These are phyloP conservation scores for Fusarium paranaense DNA, from an alignment of 2,329 filamentous ascomycete genomes.

Conservation along the genomic window DNA sequence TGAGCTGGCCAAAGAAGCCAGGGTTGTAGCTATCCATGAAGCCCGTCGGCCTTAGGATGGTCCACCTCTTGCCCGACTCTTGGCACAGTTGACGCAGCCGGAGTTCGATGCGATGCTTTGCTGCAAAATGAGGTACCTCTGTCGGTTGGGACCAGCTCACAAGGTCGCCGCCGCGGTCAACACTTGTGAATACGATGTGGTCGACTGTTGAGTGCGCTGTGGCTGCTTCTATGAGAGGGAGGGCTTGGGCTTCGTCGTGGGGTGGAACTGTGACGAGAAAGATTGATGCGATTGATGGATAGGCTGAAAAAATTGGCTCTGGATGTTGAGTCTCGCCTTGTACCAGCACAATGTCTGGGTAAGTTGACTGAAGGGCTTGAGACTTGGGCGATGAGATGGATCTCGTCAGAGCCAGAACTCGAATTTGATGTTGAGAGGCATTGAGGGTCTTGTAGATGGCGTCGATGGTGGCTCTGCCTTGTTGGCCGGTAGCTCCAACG, in stretches of 20 bases:
- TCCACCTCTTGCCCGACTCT: constrained; percentile 28
- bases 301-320: constrained; percentile 29
- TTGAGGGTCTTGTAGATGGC: constrained; percentile 6
- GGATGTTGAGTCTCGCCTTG: constrained; percentile 16
- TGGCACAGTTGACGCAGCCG: constrained; percentile 7
- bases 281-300: constrained; percentile 37
- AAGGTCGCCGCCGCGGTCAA: constrained; percentile 26
- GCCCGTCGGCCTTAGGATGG: constrained; percentile 41
- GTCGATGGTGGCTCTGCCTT: constrained; percentile 28
- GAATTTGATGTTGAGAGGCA: neutral
- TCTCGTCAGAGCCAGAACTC: constrained; percentile 16
- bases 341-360: constrained; percentile 19
- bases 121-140: constrained; percentile 30
- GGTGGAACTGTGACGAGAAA: constrained; percentile 45
- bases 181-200: constrained; percentile 34
- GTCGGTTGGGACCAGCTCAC: constrained; percentile 28
- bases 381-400: constrained; percentile 10
- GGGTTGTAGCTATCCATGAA: constrained; percentile 46
- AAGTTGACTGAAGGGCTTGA: neutral
- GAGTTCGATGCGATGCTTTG: constrained; percentile 35
- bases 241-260: constrained; percentile 39
- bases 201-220: constrained; percentile 16
- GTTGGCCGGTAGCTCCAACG: constrained; percentile 31
- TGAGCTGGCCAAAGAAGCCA: constrained; percentile 41
- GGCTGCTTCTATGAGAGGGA: constrained; percentile 42